A percentile compares a stretch with the other conserved stretches of the same genome.
These are phyloP conservation scores for Yamadazyma mexicana DNA, from an alignment of 1,139 yeast genomes.

Conservation along the genomic window DNA sequence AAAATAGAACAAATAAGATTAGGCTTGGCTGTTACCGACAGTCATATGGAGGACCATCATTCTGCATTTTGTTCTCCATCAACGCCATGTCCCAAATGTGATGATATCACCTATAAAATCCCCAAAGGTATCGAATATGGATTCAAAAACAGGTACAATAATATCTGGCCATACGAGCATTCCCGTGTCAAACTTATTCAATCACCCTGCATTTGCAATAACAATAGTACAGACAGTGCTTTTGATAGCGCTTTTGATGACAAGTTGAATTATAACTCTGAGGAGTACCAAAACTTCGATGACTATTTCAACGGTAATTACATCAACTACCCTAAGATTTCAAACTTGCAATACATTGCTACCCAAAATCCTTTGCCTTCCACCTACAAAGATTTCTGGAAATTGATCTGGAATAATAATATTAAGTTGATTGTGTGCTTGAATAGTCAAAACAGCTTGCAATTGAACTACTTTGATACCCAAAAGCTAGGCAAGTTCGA, in stretches of 20 bases:
- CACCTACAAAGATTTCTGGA: slow-evolving; percentile 47
- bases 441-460: slow-evolving; percentile 39
- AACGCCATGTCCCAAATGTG: slow-evolving; percentile 46
- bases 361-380: slow-evolving; percentile 45
- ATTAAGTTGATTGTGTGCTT: slow-evolving; percentile 69
- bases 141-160: slow-evolving; percentile 44
- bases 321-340: slow-evolving; percentile 23
- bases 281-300: slow-evolving; percentile 13
- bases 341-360: slow-evolving; percentile 35
- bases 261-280: slow-evolving; percentile 3
- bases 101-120: slow-evolving; percentile 43
- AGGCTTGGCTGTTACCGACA: slow-evolving; percentile 27
- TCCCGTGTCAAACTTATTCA: slow-evolving; percentile 37
- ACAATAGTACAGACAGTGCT: background rate
- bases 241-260: slow-evolving; percentile 2
- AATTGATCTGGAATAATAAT: slow-evolving; percentile 49
- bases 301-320: slow-evolving; percentile 48
- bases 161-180: slow-evolving; percentile 50
- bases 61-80: slow-evolving; percentile 41
- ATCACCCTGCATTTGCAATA: slow-evolving; percentile 12
- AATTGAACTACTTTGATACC: slow-evolving; percentile 23
- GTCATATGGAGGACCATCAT: slow-evolving; percentile 9
- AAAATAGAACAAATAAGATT: slow-evolving; percentile 49
- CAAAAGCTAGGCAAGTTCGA: slow-evolving; percentile 18
- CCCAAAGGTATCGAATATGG: slow-evolving; percentile 55